These are phyloP conservation scores for Elongisporangium anandrum DNA, from an alignment of 352 stramenopile genomes.

Conservation along the genomic window DNA sequence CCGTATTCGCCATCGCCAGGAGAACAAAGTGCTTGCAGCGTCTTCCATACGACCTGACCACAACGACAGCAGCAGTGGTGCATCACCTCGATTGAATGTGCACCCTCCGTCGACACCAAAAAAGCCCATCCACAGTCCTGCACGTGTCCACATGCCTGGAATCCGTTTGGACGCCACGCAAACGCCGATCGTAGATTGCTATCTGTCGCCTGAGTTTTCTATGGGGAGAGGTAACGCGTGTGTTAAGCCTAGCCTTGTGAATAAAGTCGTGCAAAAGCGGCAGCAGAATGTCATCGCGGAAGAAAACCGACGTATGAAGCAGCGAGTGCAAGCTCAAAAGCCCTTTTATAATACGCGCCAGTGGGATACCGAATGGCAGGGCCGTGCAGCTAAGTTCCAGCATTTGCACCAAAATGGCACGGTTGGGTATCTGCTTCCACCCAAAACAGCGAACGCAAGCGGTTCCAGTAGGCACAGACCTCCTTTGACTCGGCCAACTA, in stretches of 20 bases:
- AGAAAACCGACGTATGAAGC: slow-evolving; percentile 60
- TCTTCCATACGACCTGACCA: slow-evolving; percentile 10
- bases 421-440: slow-evolving; percentile 57
- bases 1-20: slow-evolving; percentile 56
- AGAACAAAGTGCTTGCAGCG: slow-evolving; percentile 47
- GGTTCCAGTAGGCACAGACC: slow-evolving; percentile 2
- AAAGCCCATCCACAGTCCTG: slow-evolving; percentile 39
- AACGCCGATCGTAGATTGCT: slow-evolving; percentile 70
- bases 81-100: not conserved
- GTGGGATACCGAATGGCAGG: slow-evolving; percentile 72
- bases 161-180: slow-evolving; percentile 64
- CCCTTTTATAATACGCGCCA: slow-evolving; percentile 67
- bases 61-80: not conserved
- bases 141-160: slow-evolving; percentile 59
- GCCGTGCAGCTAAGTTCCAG: slow-evolving; percentile 44
- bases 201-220: slow-evolving; percentile 59
- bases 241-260: slow-evolving; percentile 63
- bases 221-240: slow-evolving; percentile 61
- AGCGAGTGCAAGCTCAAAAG: slow-evolving; percentile 49
- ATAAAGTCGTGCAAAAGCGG: slow-evolving; percentile 43
- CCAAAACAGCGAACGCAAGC: slow-evolving; percentile 17
- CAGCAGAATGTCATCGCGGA: slow-evolving; percentile 50
- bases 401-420: slow-evolving; percentile 67
- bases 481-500: slow-evolving; percentile 1
- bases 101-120: not conserved